Evolutionary conservation across 1,284 basidiomycete genomes (phyloP), one percentile per base, ranked within the genome.

Genomic region (Melampsora americana): DNA sequence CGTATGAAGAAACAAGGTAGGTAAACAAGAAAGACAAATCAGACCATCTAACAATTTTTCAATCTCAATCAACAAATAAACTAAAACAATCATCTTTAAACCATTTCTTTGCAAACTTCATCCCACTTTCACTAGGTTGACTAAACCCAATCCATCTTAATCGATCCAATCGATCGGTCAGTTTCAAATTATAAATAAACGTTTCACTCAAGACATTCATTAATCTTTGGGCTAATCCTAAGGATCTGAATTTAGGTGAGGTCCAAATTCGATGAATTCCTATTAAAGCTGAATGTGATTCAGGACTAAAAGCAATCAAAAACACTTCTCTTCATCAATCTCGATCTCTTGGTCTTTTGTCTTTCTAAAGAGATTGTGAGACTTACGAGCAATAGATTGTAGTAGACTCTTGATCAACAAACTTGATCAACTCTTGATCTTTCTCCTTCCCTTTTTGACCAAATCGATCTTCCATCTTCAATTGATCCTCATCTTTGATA

Each of bases 201-300:
- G 82, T 78, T 4, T 53, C 48, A 3, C 82, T 82, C 0, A 84
- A 80, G 0, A 79, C 80, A 30, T 85, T 81, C 20, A 86, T 81
- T 14, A 85, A 77, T 6, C 76, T 66, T 1, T 78, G 75, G 0
- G 83, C 83, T 20, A 85, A 78, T 0, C 83, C 82, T 18, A 77
- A 66, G 0, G 81, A 81, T 59, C 85, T 81, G 65, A 82, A 83
- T 0, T 79, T 77, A 0, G 84, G 83, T 5, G 84, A 81, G 12
- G 83, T 84, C 81, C 84, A 86, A 26, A 86, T 81, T 44, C 85
- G 81, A 77, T 85, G 85, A 12, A 86, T 83, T 35, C 85, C 85
- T 6, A 85, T 79, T 0, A 83, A 79, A 0, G 84, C 84, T 0
- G 83, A 80, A 0, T 83, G 78, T 0, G 81, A 80, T 39, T 67